These are phyloP conservation scores for Penicillium diatomitis DNA, from an alignment of 495 filamentous ascomycete species.

Conservation along the genomic window DNA sequence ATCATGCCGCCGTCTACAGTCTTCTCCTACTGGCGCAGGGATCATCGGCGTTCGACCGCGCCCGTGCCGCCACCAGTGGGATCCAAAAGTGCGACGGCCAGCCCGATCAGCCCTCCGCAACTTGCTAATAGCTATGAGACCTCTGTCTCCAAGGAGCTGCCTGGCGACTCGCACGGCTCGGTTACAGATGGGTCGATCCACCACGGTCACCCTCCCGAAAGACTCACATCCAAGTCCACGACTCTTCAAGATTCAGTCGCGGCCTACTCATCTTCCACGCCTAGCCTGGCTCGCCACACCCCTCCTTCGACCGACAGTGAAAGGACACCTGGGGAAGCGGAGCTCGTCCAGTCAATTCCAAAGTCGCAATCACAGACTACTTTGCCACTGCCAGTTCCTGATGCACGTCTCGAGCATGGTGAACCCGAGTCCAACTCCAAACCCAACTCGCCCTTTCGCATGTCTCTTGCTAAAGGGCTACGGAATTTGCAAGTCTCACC, in stretches of 20 bases:
- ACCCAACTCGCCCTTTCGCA: constrained; percentile 29
- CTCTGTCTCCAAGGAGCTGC: constrained; percentile 16
- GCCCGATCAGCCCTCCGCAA: constrained; percentile 23
- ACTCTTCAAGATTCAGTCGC: background rate
- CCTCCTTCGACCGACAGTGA: constrained; percentile 20
- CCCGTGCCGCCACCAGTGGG: constrained; percentile 14
- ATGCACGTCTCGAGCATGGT: constrained; percentile 16
- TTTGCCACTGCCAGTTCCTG: constrained; percentile 19
- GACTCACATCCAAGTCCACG: no score
- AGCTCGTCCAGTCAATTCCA: background rate
- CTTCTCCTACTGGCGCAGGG: constrained; percentile 43
- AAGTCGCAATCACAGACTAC: constrained; percentile 19
- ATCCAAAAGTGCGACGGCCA: constrained; percentile 12
- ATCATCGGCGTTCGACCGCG: constrained; percentile 34
- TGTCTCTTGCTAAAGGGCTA: constrained; percentile 25
- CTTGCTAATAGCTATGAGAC: constrained; percentile 26
- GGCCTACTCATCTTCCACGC: constrained; percentile 25
- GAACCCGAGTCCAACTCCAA: constrained; percentile 25
- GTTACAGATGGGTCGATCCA: no score
- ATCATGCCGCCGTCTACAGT: constrained; percentile 36
- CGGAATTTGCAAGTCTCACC: constrained; percentile 14
- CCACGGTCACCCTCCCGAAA: no score
- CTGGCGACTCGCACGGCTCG: constrained; percentile 8
- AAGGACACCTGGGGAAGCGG: background rate
- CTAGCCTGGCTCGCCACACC: constrained; percentile 18